Evolutionary conservation across 768 basidiomycete species (phyloP).

Genomic region (Panellus pusillus): DNA sequence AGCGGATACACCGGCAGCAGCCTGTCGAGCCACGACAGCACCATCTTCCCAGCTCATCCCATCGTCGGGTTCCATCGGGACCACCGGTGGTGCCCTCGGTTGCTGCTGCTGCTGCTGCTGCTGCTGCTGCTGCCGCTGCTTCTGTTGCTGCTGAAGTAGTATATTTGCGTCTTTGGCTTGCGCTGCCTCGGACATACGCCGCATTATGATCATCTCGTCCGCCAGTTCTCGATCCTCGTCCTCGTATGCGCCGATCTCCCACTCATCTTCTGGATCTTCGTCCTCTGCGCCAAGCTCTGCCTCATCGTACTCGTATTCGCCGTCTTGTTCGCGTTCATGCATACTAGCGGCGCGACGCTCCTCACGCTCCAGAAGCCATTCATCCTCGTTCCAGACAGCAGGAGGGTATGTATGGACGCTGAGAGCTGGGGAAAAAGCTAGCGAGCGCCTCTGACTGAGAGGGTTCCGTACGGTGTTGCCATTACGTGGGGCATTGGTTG

Average conservation of each 20-base stretch:
- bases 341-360: slow-evolving; percentile 33
- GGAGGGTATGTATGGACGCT: slow-evolving; percentile 77
- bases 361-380: slow-evolving; percentile 40
- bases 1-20: slow-evolving; percentile 34
- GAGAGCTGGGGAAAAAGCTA: slow-evolving; percentile 72
- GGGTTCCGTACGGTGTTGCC: slow-evolving; percentile 28
- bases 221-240: slow-evolving; percentile 68
- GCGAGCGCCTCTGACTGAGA: slow-evolving; percentile 38
- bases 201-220: slow-evolving; percentile 47
- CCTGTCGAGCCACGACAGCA: slow-evolving; percentile 53
- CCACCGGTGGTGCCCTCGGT: background rate
- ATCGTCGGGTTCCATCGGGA: slow-evolving; percentile 70
- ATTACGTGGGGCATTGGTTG: slow-evolving; percentile 32
- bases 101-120: background rate
- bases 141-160: slow-evolving; percentile 11
- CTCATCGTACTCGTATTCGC: slow-evolving; percentile 22
- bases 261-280: slow-evolving; percentile 66
- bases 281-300: slow-evolving; percentile 24
- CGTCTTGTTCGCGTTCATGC: slow-evolving; percentile 13
- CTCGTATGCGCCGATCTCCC: slow-evolving; percentile 68
- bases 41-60: slow-evolving; percentile 87
- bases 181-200: slow-evolving; percentile 28
- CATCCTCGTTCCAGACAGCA: slow-evolving; percentile 81
- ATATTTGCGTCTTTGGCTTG: slow-evolving; percentile 28
- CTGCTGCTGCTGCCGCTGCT: background rate